Percentiles rank a stretch among this genome's conserved stretches.
Evolutionary conservation across 2,329 filamentous ascomycete genomes (phyloP).

Genomic region (Leptographium radiaticola): DNA sequence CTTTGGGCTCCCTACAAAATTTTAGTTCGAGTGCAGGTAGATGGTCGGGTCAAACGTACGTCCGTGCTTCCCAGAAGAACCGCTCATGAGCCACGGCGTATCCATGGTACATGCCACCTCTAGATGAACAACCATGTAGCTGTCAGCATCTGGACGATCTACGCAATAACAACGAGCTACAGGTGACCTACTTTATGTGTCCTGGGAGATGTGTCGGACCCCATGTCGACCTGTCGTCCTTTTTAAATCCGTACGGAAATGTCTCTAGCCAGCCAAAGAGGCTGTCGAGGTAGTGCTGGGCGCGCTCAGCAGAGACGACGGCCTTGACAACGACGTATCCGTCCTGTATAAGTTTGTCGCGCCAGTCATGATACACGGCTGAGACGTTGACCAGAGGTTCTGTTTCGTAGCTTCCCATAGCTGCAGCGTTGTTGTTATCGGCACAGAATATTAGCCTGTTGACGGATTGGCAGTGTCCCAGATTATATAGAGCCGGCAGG

Average conservation of each 20-base stretch:
- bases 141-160: not conserved
- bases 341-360: slow-evolving; percentile 19
- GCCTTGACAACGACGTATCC: slow-evolving; percentile 32
- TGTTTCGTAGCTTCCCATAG: not conserved
- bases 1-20: slow-evolving; percentile 18
- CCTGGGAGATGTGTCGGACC: slow-evolving; percentile 22
- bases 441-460: not conserved
- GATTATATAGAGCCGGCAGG: not conserved
- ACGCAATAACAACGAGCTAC: no score
- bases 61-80: slow-evolving; percentile 24
- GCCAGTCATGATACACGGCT: slow-evolving; percentile 12
- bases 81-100: slow-evolving; percentile 24
- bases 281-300: slow-evolving; percentile 19
- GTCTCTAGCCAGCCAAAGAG: slow-evolving; percentile 12
- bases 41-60: not conserved
- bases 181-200: slow-evolving; percentile 4
- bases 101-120: slow-evolving; percentile 13
- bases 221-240: slow-evolving; percentile 21
- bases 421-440: not conserved
- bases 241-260: slow-evolving; percentile 10
- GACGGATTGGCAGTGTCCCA: not conserved
- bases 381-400: not conserved
- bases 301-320: slow-evolving; percentile 26
- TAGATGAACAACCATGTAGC: not conserved
- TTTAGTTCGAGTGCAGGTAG: not conserved